These are phyloP conservation scores for Endoconidiophora polonica DNA, from an alignment of 2,329 filamentous ascomycete genomes.

Conservation along the genomic window DNA sequence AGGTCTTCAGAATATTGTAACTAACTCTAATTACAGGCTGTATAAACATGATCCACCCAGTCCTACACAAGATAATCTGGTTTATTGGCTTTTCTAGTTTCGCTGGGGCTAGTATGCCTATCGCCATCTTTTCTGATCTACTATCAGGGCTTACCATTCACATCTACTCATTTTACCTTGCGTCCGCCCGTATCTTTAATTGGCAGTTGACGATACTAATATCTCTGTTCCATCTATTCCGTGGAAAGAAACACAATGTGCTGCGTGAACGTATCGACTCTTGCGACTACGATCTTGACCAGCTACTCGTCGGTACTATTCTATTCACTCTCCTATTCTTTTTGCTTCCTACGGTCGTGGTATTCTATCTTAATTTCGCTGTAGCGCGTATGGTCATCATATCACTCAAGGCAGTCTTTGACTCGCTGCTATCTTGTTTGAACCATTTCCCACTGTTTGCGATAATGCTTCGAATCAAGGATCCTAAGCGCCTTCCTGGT, in stretches of 20 bases:
- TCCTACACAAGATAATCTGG: slow-evolving; percentile 74
- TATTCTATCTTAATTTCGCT: slow-evolving; percentile 95
- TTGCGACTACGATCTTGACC: slow-evolving; percentile 95
- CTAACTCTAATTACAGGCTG: slow-evolving; percentile 34
- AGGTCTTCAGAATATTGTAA: neutral
- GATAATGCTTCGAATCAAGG: slow-evolving; percentile 88
- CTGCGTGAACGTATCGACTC: slow-evolving; percentile 95
- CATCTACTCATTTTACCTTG: slow-evolving; percentile 96
- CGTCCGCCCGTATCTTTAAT: slow-evolving; percentile 90
- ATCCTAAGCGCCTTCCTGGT: slow-evolving; percentile 69
- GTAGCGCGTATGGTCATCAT: slow-evolving; percentile 91
- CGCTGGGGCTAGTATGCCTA: slow-evolving; percentile 90
- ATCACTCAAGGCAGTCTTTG: slow-evolving; percentile 73
- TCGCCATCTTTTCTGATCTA: slow-evolving; percentile 86
- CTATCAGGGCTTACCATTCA: slow-evolving; percentile 83
- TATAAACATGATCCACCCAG: slow-evolving; percentile 59
- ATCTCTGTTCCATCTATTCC: slow-evolving; percentile 95
- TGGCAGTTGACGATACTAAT: slow-evolving; percentile 96
- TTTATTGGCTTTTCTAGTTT: slow-evolving; percentile 91
- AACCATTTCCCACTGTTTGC: slow-evolving; percentile 98
- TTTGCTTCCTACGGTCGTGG: slow-evolving; percentile 79
- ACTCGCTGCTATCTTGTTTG: slow-evolving; percentile 80
- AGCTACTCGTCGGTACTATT: slow-evolving; percentile 89
- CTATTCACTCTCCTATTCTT: slow-evolving; percentile 93
- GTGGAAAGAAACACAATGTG: slow-evolving; percentile 94